Evolutionary conservation across 163 green algal genomes (phyloP).

Genomic region (Scenedesmus sp.): DNA sequence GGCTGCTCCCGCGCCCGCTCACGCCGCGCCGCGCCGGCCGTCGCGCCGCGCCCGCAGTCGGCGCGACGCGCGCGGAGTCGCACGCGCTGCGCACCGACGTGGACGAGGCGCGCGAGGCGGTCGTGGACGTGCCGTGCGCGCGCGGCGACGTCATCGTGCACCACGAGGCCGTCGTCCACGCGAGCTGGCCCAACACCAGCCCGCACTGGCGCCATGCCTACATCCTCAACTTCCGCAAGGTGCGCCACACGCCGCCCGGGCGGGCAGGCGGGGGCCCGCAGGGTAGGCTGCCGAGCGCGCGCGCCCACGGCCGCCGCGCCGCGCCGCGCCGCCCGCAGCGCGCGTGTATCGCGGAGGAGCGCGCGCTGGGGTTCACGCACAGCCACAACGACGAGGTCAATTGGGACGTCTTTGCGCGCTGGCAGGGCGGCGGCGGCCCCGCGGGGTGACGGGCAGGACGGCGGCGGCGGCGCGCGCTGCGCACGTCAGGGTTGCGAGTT

Average conservation of each 20-base stretch:
- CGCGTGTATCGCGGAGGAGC: conserved; percentile 66
- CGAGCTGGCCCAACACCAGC: conserved; percentile 53
- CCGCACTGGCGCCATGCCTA: conserved; percentile 62
- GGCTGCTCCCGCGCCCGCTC: too few relatives aligned
- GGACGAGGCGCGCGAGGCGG: conserved; percentile 32
- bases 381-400: conserved; percentile 68
- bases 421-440: background rate
- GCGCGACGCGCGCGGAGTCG: conserved; percentile 56
- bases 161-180: conserved; percentile 68
- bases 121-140: conserved; percentile 53
- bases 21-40: too few relatives aligned
- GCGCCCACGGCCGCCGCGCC: too few relatives aligned
- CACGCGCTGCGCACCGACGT: conserved; percentile 65
- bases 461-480: too few relatives aligned
- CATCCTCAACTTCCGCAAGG: conserved; percentile 62
- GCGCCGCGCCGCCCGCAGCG: too few relatives aligned
- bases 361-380: conserved; percentile 69
- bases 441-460: too few relatives aligned
- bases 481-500: background rate
- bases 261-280: too few relatives aligned
- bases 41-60: conserved; percentile 62
- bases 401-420: conserved; percentile 67
- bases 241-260: too few relatives aligned
- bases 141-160: conserved; percentile 75
- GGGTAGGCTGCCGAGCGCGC: too few relatives aligned